Conservation (phyloP, 2,329 filamentous ascomycete species). For the Claviceps lovelessii region DNA sequence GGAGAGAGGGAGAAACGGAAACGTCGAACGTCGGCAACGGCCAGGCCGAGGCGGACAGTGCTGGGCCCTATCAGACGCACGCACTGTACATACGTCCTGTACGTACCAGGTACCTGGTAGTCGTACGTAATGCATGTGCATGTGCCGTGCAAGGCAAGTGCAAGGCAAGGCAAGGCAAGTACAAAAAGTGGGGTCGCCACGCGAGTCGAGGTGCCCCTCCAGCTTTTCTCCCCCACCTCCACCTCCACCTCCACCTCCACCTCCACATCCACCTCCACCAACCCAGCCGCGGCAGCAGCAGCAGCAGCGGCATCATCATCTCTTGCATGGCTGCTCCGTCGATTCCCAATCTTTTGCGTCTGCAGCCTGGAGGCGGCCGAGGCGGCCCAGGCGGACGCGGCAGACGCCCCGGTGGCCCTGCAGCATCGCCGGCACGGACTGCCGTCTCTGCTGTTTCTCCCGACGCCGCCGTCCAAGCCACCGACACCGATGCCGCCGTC, state of each 20-base stretch:
- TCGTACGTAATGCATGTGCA: background rate
- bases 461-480: slow-evolving; percentile 71
- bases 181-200: no score
- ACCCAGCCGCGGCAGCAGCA: no score
- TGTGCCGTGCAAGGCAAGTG: no score
- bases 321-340: slow-evolving; percentile 50
- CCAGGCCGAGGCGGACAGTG: no score
- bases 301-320: background rate
- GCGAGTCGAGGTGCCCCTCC: background rate
- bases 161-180: no score
- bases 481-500: slow-evolving; percentile 80
- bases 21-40: background rate
- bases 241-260: background rate
- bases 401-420: slow-evolving; percentile 19
- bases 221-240: background rate
- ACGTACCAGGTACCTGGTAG: no score
- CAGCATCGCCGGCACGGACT: slow-evolving; percentile 10
- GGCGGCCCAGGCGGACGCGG: slow-evolving; percentile 26
- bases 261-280: background rate
- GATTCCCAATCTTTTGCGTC: slow-evolving; percentile 65
- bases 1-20: no score
- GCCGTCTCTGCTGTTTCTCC: slow-evolving; percentile 25
- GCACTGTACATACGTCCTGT: no score
- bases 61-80: no score
- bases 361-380: slow-evolving; percentile 15